Percentiles rank a stretch among this genome's conserved stretches.
phyloP scores from a whole-genome alignment of 768 basidiomycete species.

The Suillus sp. region DNA sequence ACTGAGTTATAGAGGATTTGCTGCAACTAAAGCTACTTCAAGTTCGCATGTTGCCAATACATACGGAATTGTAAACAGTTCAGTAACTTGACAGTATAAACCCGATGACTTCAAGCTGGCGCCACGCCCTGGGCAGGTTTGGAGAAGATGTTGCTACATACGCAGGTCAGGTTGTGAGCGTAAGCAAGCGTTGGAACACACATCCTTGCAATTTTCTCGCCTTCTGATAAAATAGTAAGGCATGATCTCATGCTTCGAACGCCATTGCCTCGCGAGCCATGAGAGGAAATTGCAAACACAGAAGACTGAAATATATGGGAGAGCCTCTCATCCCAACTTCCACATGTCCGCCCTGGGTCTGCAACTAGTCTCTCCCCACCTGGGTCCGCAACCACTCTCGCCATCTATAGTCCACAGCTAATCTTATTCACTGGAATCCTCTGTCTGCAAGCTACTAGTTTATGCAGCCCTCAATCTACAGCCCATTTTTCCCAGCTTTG shows the following conservation, averaged over 20 bases:
- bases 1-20: no score
- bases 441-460: background rate
- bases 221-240: background rate
- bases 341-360: background rate
- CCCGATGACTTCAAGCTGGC: background rate
- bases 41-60: no score
- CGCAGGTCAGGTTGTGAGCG: background rate
- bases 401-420: no score
- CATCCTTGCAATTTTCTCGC: background rate
- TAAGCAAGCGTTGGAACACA: background rate
- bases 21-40: no score
- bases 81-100: background rate
- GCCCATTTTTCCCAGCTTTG: background rate
- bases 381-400: background rate
- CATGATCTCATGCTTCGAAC: background rate
- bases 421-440: background rate
- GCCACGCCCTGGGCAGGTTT: background rate
- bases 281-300: background rate
- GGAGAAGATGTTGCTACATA: background rate
- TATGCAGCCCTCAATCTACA: background rate
- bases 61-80: background rate
- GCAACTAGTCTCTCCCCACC: background rate
- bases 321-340: background rate
- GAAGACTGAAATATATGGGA: background rate
- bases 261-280: background rate